Evolutionary conservation across 2,329 filamentous ascomycete genomes (phyloP), one percentile per base, ranked within the genome.

Genomic region (Alternaria alternata): DNA sequence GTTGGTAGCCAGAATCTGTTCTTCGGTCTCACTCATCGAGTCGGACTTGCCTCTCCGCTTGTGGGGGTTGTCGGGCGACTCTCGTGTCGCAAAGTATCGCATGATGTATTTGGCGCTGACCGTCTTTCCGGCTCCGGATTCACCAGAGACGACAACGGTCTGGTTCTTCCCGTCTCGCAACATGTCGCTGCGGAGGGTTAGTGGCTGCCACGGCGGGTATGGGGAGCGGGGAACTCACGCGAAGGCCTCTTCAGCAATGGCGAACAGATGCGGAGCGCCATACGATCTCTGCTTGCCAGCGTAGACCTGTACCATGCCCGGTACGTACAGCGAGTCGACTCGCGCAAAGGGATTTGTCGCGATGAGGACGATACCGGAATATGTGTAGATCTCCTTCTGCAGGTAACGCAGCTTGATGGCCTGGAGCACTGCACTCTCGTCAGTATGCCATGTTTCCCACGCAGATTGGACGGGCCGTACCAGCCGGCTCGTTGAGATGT

Each of bases 71-170:
- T 96, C 93, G 57, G 95, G 93, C 7, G 94, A 91, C 81, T 97
- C 95, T 87, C 95, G 89, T 43, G 95, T 99, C 64, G 95, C 95
- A 81, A 99, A 99, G 83, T 99, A 99, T 74, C 95, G 89, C 95
- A 99, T 99, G 78, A 99, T 98, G 82, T 99, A 98, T 83, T 99
- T 99, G 72, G 95, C 95, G 81, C 94, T 98, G 79, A 99, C 95
- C 5, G 95, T 99, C 84, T 99, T 99, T 75, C 95, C 95, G 66
- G 95, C 95, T 87, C 95, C 95, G 55, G 95, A 99, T 81, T 99
- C 95, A 78, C 95, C 95, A 36, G 95, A 99, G n/a, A 99, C 95
- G 54, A 99, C 95, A 65, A 99, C 92, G 39, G 95, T 99, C 83
- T 99, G 95, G 81, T 99, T 99, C 81, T 93, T 94, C 71, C 87